phyloP scores from a whole-genome alignment of 2,329 filamentous ascomycete species.

The Talaromyces sp. region DNA sequence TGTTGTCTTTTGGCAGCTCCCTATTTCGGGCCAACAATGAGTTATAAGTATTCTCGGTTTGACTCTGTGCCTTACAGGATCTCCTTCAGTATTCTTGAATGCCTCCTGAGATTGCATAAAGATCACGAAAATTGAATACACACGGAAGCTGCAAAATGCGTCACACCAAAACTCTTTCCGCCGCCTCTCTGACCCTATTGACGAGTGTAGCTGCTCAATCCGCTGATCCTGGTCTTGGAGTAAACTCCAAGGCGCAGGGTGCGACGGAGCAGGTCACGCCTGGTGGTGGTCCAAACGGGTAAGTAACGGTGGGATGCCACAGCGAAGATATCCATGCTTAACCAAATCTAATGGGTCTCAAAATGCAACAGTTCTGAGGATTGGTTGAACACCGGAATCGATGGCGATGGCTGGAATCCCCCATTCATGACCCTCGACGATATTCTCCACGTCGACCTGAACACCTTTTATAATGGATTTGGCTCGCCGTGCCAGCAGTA shows the following conservation, averaged over 20 bases:
- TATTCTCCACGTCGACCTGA: conserved; percentile 17
- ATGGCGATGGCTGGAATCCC: conserved; percentile 28
- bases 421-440: conserved; percentile 26
- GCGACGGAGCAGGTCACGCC: conserved; percentile 11
- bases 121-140: not conserved
- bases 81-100: not conserved
- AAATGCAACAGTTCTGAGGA: conserved; percentile 7
- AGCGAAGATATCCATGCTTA: not conserved
- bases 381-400: conserved; percentile 9
- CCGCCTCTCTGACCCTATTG: conserved; percentile 4
- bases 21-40: not conserved
- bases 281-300: conserved; percentile 9
- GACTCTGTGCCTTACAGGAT: not conserved
- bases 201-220: conserved; percentile 8
- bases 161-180: not conserved
- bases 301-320: not conserved
- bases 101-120: not conserved
- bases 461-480: conserved; percentile 18
- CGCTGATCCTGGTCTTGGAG: conserved; percentile 10
- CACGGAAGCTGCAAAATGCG: not conserved
- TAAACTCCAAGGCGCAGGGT: conserved; percentile 7
- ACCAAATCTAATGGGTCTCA: not conserved
- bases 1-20: not conserved
- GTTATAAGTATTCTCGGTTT: not conserved
- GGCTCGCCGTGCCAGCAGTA: conserved; percentile 25